Percentiles rank a stretch among this genome's conserved stretches.
Evolutionary conservation across 441 rosid species (phyloP).

Genomic region (Pelargonium myrrhifolium): DNA sequence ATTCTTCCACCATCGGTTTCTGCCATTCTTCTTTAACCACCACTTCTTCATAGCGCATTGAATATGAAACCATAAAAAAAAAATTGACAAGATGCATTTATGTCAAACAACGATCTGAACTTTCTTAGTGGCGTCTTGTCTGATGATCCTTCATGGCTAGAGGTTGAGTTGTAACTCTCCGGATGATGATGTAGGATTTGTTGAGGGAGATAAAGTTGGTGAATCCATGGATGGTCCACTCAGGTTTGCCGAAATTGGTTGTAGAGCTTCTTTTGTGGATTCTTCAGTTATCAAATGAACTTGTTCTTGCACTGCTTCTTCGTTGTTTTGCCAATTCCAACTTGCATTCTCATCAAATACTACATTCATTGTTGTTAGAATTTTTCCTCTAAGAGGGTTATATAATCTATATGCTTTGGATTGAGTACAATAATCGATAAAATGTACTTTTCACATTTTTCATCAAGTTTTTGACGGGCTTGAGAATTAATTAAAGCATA

Average conservation of each 20-base stretch:
- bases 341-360: background rate
- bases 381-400: background rate
- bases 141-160: too few species aligned
- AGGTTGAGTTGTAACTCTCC: too few species aligned
- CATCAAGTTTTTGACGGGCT: background rate
- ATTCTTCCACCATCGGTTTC: background rate
- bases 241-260: background rate
- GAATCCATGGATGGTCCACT: background rate
- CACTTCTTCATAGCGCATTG: background rate
- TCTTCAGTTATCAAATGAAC: background rate
- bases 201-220: background rate
- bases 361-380: background rate
- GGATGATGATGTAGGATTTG: too few species aligned
- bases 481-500: constrained; percentile 8
- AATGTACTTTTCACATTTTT: background rate
- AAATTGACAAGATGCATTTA: background rate
- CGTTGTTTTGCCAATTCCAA: background rate
- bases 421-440: background rate
- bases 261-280: background rate
- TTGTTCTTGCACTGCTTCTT: background rate
- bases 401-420: background rate
- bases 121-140: background rate
- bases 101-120: background rate
- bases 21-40: background rate
- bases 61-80: background rate